phyloP scores from a whole-genome alignment of 2,329 filamentous ascomycete genomes.

The Cercospora berteroae region DNA sequence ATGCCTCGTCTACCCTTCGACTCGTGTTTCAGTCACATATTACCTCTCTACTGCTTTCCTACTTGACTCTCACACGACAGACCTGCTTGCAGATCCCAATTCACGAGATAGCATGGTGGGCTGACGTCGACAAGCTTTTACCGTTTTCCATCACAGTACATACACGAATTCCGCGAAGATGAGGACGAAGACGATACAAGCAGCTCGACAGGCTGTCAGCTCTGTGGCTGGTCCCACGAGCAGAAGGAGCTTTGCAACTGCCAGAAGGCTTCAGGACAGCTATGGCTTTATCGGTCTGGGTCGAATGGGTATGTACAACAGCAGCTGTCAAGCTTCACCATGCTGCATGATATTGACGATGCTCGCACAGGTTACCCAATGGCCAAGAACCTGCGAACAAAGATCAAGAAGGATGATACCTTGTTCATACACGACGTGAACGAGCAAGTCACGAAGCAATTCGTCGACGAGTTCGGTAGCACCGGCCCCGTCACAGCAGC shows the following conservation, averaged over 20 bases:
- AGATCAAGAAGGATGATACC: conserved; percentile 61
- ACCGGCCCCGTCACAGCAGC: conserved; percentile 52
- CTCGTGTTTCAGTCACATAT: not conserved
- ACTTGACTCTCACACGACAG: not conserved
- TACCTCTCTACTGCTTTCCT: not conserved
- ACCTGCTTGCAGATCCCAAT: conserved; percentile 1
- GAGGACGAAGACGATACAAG: conserved; percentile 20
- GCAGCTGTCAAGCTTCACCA: conserved; percentile 26
- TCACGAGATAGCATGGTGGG: conserved; percentile 4
- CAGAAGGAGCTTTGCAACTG: conserved; percentile 47
- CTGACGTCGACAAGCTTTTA: not conserved
- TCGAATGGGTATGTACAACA: conserved; percentile 44
- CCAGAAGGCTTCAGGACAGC: conserved; percentile 42
- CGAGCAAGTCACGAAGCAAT: conserved; percentile 53
- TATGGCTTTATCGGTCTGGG: conserved; percentile 54
- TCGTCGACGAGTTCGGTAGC: conserved; percentile 53
- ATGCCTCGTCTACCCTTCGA: not conserved
- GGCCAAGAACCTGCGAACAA: conserved; percentile 68
- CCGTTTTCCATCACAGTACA: not conserved
- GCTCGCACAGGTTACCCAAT: conserved; percentile 64
- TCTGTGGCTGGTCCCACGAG: conserved; percentile 25
- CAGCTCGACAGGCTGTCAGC: conserved; percentile 23
- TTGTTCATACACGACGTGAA: conserved; percentile 67
- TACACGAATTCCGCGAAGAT: conserved; percentile 6
- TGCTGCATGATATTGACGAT: conserved; percentile 18